A percentile compares a stretch with the other conserved stretches of the same genome.
Conservation (phyloP, 768 basidiomycete species). For the Hemileccinum impolitum region DNA sequence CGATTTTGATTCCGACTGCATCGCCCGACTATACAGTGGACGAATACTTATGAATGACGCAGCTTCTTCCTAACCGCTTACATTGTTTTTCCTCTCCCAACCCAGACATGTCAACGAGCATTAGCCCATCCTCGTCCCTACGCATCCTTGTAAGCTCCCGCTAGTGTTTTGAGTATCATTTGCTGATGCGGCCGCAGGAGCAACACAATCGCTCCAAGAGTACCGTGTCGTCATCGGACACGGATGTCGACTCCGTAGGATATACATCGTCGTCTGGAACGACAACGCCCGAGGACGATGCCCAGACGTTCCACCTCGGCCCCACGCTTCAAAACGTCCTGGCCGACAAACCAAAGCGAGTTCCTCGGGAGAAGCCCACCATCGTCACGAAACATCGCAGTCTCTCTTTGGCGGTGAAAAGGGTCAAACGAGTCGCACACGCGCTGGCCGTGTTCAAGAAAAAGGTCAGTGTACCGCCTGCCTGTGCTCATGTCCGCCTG, state of each 20-base stretch:
- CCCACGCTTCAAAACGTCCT: conserved; percentile 5
- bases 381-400: conserved; percentile 11
- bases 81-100: not conserved
- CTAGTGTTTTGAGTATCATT: too few relatives aligned
- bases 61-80: not conserved
- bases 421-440: conserved; percentile 18
- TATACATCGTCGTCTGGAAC: conserved; percentile 30
- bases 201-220: conserved; percentile 11
- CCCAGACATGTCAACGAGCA: conserved; percentile 9
- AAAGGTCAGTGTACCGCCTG: conserved; percentile 15
- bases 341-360: conserved; percentile 1
- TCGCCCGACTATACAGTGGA: not conserved
- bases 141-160: conserved; percentile 6
- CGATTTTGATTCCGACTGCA: conserved; percentile 12
- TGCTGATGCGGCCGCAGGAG: conserved; percentile 3
- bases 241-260: conserved; percentile 17
- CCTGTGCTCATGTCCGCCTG: not conserved
- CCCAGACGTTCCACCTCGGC: conserved; percentile 21
- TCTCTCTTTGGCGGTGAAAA: conserved; percentile 21
- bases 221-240: conserved; percentile 20
- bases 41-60: not conserved
- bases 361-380: conserved; percentile 1
- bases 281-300: conserved; percentile 32
- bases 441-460: conserved; percentile 22
- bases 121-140: conserved; percentile 14